Conservation (phyloP, 768 basidiomycete genomes). For the Leccinum variicolor region DNA sequence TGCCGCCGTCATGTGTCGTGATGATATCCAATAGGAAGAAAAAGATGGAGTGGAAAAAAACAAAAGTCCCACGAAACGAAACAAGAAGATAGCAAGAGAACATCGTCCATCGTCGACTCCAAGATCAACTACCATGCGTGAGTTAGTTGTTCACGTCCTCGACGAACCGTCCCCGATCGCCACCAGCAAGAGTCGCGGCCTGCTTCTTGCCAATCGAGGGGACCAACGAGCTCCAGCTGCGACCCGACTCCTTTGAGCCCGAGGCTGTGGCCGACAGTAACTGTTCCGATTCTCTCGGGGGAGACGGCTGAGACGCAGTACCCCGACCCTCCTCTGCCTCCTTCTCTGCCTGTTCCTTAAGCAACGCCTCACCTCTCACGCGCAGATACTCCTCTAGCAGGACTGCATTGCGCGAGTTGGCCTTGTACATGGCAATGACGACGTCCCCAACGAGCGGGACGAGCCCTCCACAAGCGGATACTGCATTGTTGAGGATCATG, state of each 20-base stretch:
- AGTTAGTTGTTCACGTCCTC: not conserved
- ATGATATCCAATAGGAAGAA: not conserved
- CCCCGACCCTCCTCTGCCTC: conserved; percentile 19
- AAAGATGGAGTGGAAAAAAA: not conserved
- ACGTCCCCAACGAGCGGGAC: conserved; percentile 78
- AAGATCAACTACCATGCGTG: not conserved
- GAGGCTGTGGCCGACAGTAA: conserved; percentile 56
- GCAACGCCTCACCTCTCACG: conserved; percentile 69
- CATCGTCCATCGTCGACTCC: not conserved
- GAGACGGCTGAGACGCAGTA: conserved; percentile 7
- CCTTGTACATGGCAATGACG: conserved; percentile 72
- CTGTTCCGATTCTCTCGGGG: conserved; percentile 38
- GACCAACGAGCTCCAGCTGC: conserved; percentile 16
- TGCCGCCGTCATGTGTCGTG: not conserved
- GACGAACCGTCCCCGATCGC: conserved; percentile 4
- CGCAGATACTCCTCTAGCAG: conserved; percentile 83
- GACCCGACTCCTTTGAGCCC: conserved; percentile 37
- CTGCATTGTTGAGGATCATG: conserved; percentile 76
- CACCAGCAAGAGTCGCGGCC: conserved; percentile 9
- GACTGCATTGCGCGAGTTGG: conserved; percentile 86
- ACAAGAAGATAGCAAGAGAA: not conserved
- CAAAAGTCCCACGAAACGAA: not conserved
- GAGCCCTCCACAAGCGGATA: conserved; percentile 63
- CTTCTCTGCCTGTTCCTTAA: conserved; percentile 45
- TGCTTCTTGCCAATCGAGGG: not conserved